Evolutionary conservation across 768 basidiomycete genomes (phyloP).

Genomic region (Mycena chlorophos): DNA sequence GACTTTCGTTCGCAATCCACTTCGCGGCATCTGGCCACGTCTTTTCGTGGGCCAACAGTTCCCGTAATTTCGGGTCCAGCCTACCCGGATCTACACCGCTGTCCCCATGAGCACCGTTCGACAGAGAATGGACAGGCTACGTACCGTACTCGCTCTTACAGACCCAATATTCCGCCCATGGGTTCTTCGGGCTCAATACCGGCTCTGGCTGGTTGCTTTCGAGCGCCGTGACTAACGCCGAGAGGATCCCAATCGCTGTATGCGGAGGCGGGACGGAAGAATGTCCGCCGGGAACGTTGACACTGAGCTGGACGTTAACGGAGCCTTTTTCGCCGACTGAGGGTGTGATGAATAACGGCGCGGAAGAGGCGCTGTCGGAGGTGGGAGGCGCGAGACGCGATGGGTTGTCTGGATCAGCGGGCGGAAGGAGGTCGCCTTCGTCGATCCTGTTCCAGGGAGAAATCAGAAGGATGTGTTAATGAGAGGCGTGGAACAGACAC

Average conservation of each 20-base stretch:
- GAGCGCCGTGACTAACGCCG: conserved; percentile 47
- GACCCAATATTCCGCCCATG: conserved; percentile 7
- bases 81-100: no score
- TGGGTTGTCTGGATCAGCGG: background rate
- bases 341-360: background rate
- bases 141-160: conserved; percentile 9
- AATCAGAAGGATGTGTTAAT: background rate
- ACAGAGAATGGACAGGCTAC: background rate
- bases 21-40: conserved; percentile 12
- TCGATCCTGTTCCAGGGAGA: conserved; percentile 5
- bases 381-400: background rate
- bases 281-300: conserved; percentile 57
- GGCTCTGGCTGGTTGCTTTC: conserved; percentile 42
- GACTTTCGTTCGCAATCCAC: conserved; percentile 3
- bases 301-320: conserved; percentile 40
- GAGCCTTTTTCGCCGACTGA: conserved; percentile 48
- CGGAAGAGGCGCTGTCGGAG: background rate
- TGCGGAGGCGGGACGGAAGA: conserved; percentile 61
- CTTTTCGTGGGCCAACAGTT: conserved; percentile 7
- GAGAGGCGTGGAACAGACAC: conserved; percentile 57
- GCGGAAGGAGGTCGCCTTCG: conserved; percentile 9
- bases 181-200: conserved; percentile 6
- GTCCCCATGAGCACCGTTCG: no score
- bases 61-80: conserved; percentile 1
- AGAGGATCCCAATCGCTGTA: conserved; percentile 63